Base-by-base conservation (phyloP, 1,284 basidiomycete genomes). In the Sparassis latifolia region DNA sequence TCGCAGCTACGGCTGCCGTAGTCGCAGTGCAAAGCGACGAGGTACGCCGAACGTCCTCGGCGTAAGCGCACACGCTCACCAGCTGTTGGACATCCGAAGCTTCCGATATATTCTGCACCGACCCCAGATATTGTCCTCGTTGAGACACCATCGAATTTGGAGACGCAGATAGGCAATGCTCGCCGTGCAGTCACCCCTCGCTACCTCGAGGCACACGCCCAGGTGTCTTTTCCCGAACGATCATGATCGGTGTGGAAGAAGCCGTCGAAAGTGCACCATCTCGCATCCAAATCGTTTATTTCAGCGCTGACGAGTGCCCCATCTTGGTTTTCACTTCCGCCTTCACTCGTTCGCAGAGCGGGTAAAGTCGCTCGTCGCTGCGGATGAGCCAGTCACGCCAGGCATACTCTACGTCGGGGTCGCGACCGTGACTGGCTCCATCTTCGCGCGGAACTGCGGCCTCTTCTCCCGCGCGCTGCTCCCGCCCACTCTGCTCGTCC, bases 381-480 rank as follows among this genome's bases (percentile, higher is more conserved):
- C 82, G 1, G 76, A 86, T 47, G 94, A 97, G 70, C 74, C 84
- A 1, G 77, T 97, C 38, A 93, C 86, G 4, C 94, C 94, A 1
- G 90, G 88, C 20, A 64, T 88, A 9, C 83, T 95, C 52, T 95
- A 94, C 71, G 85, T 92, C 50, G 90, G 92, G 44, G 81, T 97
- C 39, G 85, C 91, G 1, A 85, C 91, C 3, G 81, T 97, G 44
- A 88, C 89, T 0, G 90, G 89, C 1, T 91, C 90, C 50, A 86
- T 97, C 58, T 66, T 97, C 50, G 82, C 89, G 0, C 85, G 93
- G 39, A 87, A 86, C 55, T 84, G 93, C 38, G 63, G 70, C 40
- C 69, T 91, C 52, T 75, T 82, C 33, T 70, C 80, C 10, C 86
- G 92, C 35, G 62, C 86, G 52, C 57, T 85, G 37, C 73, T 92